A percentile compares a stretch with the other conserved stretches of the same genome.
Evolutionary conservation across 2,329 filamentous ascomycete genomes (phyloP).

Genomic region (Neonectria punicea): DNA sequence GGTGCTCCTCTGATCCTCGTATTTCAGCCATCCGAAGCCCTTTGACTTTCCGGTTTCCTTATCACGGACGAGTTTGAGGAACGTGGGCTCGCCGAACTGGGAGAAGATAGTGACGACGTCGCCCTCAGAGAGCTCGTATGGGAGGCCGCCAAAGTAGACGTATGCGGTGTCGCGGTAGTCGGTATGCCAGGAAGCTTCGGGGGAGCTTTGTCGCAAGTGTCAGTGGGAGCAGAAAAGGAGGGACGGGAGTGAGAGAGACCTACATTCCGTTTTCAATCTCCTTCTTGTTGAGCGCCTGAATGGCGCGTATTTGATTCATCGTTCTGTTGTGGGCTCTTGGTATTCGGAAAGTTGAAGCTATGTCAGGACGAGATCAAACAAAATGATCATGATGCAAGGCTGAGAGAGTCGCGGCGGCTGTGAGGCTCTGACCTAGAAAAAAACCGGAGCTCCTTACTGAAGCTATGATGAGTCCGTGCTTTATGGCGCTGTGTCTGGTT

Average conservation of each 20-base stretch:
- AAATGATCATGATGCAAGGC: slow-evolving; percentile 26
- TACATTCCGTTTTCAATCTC: slow-evolving; percentile 91
- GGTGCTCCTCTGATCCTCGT: slow-evolving; percentile 96
- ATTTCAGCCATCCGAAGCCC: slow-evolving; percentile 96
- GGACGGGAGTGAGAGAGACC: slow-evolving; percentile 42
- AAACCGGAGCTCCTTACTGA: slow-evolving; percentile 25
- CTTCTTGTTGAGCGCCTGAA: slow-evolving; percentile 91
- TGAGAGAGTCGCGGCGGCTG: slow-evolving; percentile 18
- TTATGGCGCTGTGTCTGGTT: not conserved
- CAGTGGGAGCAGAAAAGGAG: slow-evolving; percentile 26
- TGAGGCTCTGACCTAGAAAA: not conserved
- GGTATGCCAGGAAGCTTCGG: slow-evolving; percentile 93
- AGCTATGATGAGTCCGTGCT: slow-evolving; percentile 24
- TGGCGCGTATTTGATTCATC: slow-evolving; percentile 96
- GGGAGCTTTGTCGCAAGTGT: slow-evolving; percentile 63
- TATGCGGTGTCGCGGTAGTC: slow-evolving; percentile 99
- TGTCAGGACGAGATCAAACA: slow-evolving; percentile 1
- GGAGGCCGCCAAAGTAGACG: slow-evolving; percentile 93
- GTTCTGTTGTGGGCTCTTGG: slow-evolving; percentile 33
- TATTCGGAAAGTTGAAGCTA: not conserved
- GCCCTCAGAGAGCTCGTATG: slow-evolving; percentile 92
- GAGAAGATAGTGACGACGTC: slow-evolving; percentile 97
- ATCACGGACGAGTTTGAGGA: slow-evolving; percentile 91
- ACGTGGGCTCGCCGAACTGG: slow-evolving; percentile 94
- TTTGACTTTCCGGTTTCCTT: slow-evolving; percentile 95